Percentiles rank a stretch among this genome's conserved stretches.
These are phyloP conservation scores for Aspergillus amoenus DNA, from an alignment of 2,329 filamentous ascomycete species.

Conservation along the genomic window DNA sequence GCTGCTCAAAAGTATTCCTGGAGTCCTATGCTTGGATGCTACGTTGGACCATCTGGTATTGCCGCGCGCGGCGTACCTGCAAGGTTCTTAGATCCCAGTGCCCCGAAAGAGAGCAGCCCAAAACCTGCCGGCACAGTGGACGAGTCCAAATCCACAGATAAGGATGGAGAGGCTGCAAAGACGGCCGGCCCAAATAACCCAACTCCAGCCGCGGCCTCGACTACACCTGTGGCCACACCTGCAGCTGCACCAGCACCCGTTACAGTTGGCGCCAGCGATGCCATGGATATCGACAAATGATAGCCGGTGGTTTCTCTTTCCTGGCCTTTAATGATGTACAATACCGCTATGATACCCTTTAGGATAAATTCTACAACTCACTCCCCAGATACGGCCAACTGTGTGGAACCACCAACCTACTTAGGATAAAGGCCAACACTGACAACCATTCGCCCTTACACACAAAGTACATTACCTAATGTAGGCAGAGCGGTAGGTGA, in stretches of 20 bases:
- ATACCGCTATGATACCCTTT: constrained; percentile 8
- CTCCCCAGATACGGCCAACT: not conserved
- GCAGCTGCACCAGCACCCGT: constrained; percentile 1
- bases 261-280: constrained; percentile 10
- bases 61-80: constrained; percentile 75
- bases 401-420: not conserved
- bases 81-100: constrained; percentile 57
- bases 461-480: not conserved
- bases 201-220: constrained; percentile 5
- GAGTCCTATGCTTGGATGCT: constrained; percentile 78
- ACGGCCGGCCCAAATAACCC: not conserved
- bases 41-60: constrained; percentile 65
- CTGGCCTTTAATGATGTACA: constrained; percentile 6
- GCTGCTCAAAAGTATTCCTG: constrained; percentile 73
- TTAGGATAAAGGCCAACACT: not conserved
- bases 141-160: constrained; percentile 1
- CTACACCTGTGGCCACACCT: not conserved
- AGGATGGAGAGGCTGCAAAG: constrained; percentile 12
- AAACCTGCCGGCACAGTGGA: constrained; percentile 6
- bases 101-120: constrained; percentile 13
- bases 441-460: not conserved
- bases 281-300: constrained; percentile 22
- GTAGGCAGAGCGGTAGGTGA: not conserved
- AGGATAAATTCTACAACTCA: not conserved
- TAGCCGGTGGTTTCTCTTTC: not conserved